Evolutionary conservation across 805 yeast genomes (phyloP), one percentile per base, ranked within the genome.

Genomic region (Yamadazyma laniorum): DNA sequence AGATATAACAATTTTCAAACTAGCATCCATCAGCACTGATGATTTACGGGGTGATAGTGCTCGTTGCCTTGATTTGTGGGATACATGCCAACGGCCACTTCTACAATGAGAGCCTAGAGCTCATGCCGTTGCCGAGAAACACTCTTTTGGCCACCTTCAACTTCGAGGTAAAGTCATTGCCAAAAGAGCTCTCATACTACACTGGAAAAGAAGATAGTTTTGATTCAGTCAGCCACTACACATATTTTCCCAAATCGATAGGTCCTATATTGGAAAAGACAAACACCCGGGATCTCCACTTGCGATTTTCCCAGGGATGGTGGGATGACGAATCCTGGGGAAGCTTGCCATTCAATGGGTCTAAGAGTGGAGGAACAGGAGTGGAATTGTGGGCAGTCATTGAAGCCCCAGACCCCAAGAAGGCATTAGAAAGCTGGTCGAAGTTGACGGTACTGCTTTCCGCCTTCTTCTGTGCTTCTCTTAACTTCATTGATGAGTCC

Each of bases 271-370:
- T 93, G 11, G 78, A 75, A 29, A 61, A 72, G 9, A 75, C 95
- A 2, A 70, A 74, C 42, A 75, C 95, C 0, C 70, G 85, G 38
- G 90, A 86, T 51, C 66, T 93, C 31, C 95, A 87, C 57, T 63
- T 93, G 43, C 66, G 97, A 38, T 93, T 93, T 55, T 77, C 95
- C 2, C 95, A 87, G 59, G 99, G 99, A 0, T 85, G 89, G 80
- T 93, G 96, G 91, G 96, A 93, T 54, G 67, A 90, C 1, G 86
- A 83, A 42, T 66, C 72, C 6, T 93, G 96, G 95, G 98, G 98
- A 0, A 64, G 70, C 32, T 68, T 87, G 28, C 96, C 97, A 0
- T 62, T 65, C 32, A 64, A 78, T 47, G 99, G 99, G 1, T 53
- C 59, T 9, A 64, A 63, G 39, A 73, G 89, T 36, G 99, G 99